These are phyloP conservation scores for Sequoia sempervirens DNA, from an alignment of 75 land plant species.

Conservation along the genomic window DNA sequence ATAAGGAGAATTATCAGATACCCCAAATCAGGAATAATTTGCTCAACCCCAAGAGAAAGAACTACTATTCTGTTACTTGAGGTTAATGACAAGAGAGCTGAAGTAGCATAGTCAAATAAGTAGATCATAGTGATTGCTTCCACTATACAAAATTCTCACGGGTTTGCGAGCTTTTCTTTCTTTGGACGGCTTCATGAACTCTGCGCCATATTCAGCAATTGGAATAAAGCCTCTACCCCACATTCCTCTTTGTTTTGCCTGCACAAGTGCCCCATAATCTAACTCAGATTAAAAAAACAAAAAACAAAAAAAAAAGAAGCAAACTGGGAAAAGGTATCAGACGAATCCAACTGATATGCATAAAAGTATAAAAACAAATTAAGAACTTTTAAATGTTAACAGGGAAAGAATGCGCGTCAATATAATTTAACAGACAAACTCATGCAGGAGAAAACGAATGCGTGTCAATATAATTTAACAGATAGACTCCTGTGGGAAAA, in stretches of 20 bases:
- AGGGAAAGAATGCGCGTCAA: background rate
- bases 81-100: background rate
- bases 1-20: background rate
- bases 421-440: background rate
- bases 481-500: background rate
- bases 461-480: too few species aligned
- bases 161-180: slow-evolving; percentile 50
- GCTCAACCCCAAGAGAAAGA: background rate
- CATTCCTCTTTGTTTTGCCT: slow-evolving; percentile 16
- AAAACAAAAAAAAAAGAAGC: too few species aligned
- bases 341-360: background rate
- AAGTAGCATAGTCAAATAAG: slow-evolving; percentile 44
- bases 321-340: background rate
- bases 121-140: slow-evolving; percentile 89
- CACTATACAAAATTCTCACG: slow-evolving; percentile 82
- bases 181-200: slow-evolving; percentile 47
- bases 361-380: background rate
- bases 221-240: slow-evolving; percentile 88
- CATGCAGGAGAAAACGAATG: background rate
- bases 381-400: background rate
- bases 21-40: background rate
- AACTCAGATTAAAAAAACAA: background rate
- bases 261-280: background rate
- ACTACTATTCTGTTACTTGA: background rate
- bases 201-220: slow-evolving; percentile 86